Percentiles rank a stretch among this genome's conserved stretches.
Conservation (phyloP, 768 basidiomycete species). For the Goffeauzyma gilvescens region DNA sequence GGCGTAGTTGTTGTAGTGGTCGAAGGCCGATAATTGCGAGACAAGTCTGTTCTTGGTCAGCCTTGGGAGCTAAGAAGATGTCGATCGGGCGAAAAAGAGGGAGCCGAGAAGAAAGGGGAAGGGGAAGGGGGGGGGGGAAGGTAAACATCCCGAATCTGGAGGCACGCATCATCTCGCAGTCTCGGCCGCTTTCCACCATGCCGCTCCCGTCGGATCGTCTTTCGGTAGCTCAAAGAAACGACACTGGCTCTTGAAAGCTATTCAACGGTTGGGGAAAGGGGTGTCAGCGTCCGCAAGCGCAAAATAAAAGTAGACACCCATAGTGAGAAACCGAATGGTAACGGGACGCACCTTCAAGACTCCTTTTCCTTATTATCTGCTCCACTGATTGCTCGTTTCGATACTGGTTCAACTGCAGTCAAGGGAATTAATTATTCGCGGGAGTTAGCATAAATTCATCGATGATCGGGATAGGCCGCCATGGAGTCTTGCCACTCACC, state of each 20-base stretch:
- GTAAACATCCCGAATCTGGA: no score
- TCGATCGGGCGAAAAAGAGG: no score
- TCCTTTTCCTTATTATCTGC: conserved; percentile 28
- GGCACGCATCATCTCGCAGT: conserved; percentile 10
- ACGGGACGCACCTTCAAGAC: conserved; percentile 23
- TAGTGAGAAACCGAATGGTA: background rate
- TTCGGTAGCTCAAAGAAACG: conserved; percentile 22
- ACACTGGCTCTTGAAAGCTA: conserved; percentile 30
- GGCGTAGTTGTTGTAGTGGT: no score
- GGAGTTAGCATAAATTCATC: background rate
- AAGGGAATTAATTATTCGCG: background rate
- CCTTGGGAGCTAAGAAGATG: no score
- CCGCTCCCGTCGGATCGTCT: conserved; percentile 10
- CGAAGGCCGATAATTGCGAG: no score
- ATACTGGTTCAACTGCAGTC: conserved; percentile 21
- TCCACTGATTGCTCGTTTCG: conserved; percentile 26
- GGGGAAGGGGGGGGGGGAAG: no score
- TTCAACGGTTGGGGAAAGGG: background rate
- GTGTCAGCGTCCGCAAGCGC: background rate
- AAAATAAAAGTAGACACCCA: background rate
- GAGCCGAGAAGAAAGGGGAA: no score
- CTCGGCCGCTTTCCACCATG: conserved; percentile 29
- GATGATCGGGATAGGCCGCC: background rate
- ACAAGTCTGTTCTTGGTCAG: no score
- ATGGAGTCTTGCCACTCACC: conserved; percentile 11